phyloP scores from a whole-genome alignment of 2,329 filamentous ascomycete genomes.

The Diplodia scrobiculata region DNA sequence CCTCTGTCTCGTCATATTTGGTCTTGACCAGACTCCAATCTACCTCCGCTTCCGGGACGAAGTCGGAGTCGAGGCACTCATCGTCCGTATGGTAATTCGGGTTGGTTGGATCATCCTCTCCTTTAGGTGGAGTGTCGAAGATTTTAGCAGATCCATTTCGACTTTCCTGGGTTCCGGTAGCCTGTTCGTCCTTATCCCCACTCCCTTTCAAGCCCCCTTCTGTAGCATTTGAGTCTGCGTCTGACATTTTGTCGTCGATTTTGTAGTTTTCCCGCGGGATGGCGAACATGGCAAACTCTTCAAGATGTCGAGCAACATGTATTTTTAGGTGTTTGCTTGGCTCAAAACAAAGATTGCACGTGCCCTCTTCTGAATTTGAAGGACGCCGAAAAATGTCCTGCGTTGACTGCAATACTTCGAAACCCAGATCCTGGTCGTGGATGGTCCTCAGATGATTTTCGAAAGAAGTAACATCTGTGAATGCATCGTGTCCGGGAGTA shows the following conservation, averaged over 20 bases:
- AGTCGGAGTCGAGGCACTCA: too few species aligned
- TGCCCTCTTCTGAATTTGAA: not conserved
- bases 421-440: not conserved
- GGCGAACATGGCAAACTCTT: conserved; percentile 31
- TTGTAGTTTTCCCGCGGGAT: conserved; percentile 21
- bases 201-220: not conserved
- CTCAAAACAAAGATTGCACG: conserved; percentile 29
- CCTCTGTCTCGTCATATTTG: too few species aligned
- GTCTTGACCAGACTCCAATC: too few species aligned
- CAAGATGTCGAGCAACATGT: conserved; percentile 30
- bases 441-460: conserved; percentile 26
- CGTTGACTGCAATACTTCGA: not conserved
- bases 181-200: too few species aligned
- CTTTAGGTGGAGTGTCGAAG: too few species aligned
- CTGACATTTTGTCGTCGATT: not conserved
- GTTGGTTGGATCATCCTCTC: too few species aligned
- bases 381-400: conserved; percentile 20
- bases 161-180: too few species aligned
- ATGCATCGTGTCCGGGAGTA: conserved; percentile 22
- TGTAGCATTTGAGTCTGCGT: not conserved
- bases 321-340: conserved; percentile 24
- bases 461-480: not conserved
- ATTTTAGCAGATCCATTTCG: too few species aligned
- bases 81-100: too few species aligned
- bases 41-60: too few species aligned